These are phyloP conservation scores for Grigorovia transvaalensis DNA, from an alignment of 805 yeast genomes.

Conservation along the genomic window DNA sequence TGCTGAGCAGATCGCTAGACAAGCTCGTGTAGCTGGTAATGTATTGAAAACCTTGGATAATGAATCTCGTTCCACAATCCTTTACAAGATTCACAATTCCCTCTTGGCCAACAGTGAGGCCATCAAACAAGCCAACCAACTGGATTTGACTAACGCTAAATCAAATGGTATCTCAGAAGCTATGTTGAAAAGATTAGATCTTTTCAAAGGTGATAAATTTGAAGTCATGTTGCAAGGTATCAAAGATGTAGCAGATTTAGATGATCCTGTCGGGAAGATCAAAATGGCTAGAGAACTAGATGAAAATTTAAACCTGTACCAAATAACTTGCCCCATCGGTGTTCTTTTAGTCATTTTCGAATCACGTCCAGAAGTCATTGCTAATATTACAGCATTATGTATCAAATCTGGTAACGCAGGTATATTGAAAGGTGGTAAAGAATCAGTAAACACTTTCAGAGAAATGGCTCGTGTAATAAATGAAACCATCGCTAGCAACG, in stretches of 20 bases:
- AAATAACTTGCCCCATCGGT: conserved; percentile 91
- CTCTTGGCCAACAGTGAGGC: conserved; percentile 46
- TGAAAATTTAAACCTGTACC: conserved; percentile 72
- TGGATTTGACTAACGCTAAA: conserved; percentile 64
- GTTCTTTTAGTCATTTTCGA: conserved; percentile 88
- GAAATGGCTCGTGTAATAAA: conserved; percentile 68
- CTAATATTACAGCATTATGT: conserved; percentile 91
- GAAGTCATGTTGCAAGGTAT: conserved; percentile 94
- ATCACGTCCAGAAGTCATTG: conserved; percentile 96
- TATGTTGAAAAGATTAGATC: conserved; percentile 73
- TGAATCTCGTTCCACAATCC: conserved; percentile 62
- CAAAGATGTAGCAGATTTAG: conserved; percentile 76
- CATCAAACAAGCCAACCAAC: conserved; percentile 61
- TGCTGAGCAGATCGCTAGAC: conserved; percentile 64
- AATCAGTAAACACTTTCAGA: conserved; percentile 73
- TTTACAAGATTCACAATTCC: conserved; percentile 62
- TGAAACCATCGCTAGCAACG: conserved; percentile 36
- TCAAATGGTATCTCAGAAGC: conserved; percentile 55
- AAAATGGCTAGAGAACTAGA: conserved; percentile 79
- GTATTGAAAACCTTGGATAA: conserved; percentile 67
- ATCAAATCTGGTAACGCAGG: conserved; percentile 96
- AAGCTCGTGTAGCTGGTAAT: conserved; percentile 77
- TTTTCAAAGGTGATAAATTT: conserved; percentile 72
- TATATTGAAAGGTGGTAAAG: conserved; percentile 95
- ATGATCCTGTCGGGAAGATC: conserved; percentile 87